phyloP scores from a whole-genome alignment of 441 rosid species.

The Pelargonium citronellum region DNA sequence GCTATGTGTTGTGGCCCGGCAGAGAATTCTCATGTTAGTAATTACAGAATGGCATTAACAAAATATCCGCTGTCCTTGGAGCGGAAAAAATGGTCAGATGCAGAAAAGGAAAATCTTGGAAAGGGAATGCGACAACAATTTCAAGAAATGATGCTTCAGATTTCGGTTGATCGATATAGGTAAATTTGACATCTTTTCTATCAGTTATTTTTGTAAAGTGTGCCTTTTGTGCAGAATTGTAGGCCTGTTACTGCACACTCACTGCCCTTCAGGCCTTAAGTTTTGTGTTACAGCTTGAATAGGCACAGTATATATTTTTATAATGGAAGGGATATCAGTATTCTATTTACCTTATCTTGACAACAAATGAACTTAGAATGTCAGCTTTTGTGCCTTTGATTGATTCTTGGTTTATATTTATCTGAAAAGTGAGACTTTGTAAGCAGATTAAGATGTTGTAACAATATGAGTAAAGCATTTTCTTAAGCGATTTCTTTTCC shows the following conservation, averaged over 20 bases:
- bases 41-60: conserved; percentile 46
- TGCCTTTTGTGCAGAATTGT: background rate
- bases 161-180: conserved; percentile 53
- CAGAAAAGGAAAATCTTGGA: conserved; percentile 61
- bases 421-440: too few species aligned
- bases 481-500: background rate
- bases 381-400: too few species aligned
- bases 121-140: conserved; percentile 72
- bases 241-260: too few species aligned
- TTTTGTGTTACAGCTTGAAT: too few species aligned
- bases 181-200: conserved; percentile 21
- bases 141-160: conserved; percentile 57
- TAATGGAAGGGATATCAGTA: too few species aligned
- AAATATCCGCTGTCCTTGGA: conserved; percentile 45
- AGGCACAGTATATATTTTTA: too few species aligned
- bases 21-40: conserved; percentile 60
- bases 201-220: conserved; percentile 11
- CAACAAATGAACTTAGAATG: too few species aligned
- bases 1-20: conserved; percentile 53
- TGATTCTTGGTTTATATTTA: too few species aligned
- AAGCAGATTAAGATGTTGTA: too few species aligned
- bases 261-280: too few species aligned
- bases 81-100: conserved; percentile 59
- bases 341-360: too few species aligned
- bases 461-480: conserved; percentile 1